These are phyloP conservation scores for Myxozyma nipponensis DNA, from an alignment of 805 yeast genomes.

Conservation along the genomic window DNA sequence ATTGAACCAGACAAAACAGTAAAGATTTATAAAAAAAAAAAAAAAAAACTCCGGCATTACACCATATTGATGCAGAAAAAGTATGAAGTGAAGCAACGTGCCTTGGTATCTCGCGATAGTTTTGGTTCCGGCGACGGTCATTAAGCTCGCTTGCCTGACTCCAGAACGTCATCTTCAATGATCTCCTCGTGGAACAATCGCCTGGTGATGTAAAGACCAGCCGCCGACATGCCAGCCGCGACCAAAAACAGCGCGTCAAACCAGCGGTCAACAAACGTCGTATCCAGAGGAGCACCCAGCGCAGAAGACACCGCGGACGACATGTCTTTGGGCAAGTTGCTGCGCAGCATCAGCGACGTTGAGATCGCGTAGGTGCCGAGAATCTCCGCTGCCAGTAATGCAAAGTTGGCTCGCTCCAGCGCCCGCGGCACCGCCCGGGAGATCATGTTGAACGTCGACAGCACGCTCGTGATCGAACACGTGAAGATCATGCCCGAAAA, in stretches of 20 bases:
- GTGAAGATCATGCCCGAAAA: constrained; percentile 40
- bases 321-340: constrained; percentile 41
- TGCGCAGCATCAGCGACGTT: constrained; percentile 41
- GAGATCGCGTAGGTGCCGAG: constrained; percentile 41
- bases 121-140: too few species aligned
- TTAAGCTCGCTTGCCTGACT: constrained; percentile 27
- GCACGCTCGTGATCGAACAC: constrained; percentile 39
- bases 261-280: constrained; percentile 39
- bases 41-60: neutral
- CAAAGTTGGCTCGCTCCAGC: constrained; percentile 23
- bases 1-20: too few species aligned
- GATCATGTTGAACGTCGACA: constrained; percentile 36
- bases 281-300: constrained; percentile 41
- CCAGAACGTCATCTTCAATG: constrained; percentile 25
- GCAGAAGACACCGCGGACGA: constrained; percentile 42
- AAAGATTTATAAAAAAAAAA: too few species aligned
- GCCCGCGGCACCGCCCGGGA: constrained; percentile 35
- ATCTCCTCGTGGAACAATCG: constrained; percentile 20
- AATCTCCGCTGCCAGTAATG: constrained; percentile 38
- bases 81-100: neutral
- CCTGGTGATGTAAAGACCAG: constrained; percentile 28
- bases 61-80: neutral
- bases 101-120: neutral
- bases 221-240: constrained; percentile 34
- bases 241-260: constrained; percentile 38